Conservation (phyloP, 1,284 basidiomycete species). For the Thecaphora thlaspeos region DNA sequence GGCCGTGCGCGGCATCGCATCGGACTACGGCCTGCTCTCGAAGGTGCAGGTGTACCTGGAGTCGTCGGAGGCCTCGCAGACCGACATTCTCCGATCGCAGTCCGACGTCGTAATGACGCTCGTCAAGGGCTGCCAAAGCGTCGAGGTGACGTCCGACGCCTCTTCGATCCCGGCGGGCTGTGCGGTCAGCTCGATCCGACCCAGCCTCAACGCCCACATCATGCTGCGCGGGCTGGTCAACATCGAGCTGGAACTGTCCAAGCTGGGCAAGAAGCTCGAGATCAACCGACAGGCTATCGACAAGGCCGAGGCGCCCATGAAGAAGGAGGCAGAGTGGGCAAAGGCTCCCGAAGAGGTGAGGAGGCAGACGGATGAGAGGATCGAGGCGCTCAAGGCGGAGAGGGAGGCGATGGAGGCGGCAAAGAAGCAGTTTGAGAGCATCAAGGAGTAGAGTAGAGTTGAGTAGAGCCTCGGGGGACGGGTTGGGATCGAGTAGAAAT, state of each 20-base stretch:
- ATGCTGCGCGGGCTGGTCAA: slow-evolving; percentile 51
- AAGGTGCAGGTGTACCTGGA: slow-evolving; percentile 88
- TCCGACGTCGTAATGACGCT: slow-evolving; percentile 74
- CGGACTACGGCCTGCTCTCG: slow-evolving; percentile 84
- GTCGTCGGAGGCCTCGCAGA: slow-evolving; percentile 64
- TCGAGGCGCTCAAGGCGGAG: no score
- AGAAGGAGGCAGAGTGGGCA: slow-evolving; percentile 46
- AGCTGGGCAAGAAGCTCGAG: slow-evolving; percentile 53
- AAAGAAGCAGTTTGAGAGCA: no score
- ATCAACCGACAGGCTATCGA: slow-evolving; percentile 41
- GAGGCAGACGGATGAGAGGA: no score
- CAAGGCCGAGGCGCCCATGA: slow-evolving; percentile 38
- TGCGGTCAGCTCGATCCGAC: slow-evolving; percentile 67
- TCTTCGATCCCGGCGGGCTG: slow-evolving; percentile 77
- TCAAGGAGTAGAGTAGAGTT: no score
- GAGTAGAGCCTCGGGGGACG: no score
- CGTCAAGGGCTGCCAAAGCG: slow-evolving; percentile 82
- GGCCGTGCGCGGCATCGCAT: slow-evolving; percentile 78
- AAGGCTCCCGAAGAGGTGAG: slow-evolving; percentile 52
- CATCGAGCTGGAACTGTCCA: slow-evolving; percentile 49
- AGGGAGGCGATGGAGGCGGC: no score
- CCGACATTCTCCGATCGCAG: slow-evolving; percentile 66
- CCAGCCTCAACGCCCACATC: slow-evolving; percentile 43
- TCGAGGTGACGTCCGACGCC: slow-evolving; percentile 65
- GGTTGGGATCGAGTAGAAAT: no score